Percentiles rank a stretch among this genome's conserved stretches.
Evolutionary conservation across 1,139 yeast genomes (phyloP).

Genomic region (Nematodospora anomalae): DNA sequence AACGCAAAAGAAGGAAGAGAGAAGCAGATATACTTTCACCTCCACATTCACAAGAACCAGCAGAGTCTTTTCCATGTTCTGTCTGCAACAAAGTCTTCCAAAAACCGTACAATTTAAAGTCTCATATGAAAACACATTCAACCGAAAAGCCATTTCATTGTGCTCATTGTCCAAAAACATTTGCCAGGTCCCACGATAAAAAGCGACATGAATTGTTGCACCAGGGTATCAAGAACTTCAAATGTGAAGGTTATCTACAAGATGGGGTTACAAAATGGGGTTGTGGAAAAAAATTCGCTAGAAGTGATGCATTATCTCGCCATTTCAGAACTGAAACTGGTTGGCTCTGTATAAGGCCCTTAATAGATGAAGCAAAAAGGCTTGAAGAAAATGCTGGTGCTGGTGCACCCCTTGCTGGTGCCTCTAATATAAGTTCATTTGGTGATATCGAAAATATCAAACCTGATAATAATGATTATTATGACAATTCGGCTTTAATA

Average conservation of each 20-base stretch:
- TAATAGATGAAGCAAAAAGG: conserved; percentile 50
- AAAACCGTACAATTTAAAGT: conserved; percentile 55
- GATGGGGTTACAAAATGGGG: conserved; percentile 59
- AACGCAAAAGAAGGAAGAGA: conserved; percentile 30
- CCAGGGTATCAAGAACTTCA: conserved; percentile 54
- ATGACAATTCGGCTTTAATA: conserved; percentile 22
- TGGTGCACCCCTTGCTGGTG: conserved; percentile 3
- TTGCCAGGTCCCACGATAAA: conserved; percentile 58
- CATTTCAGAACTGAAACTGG: conserved; percentile 63
- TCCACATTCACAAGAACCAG: conserved; percentile 7
- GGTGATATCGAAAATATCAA: conserved; percentile 2
- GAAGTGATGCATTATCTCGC: conserved; percentile 58
- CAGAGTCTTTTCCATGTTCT: conserved; percentile 38
- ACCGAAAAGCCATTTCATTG: conserved; percentile 56
- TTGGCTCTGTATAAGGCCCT: conserved; percentile 54
- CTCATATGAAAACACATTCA: conserved; percentile 58
- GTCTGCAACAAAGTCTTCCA: conserved; percentile 52
- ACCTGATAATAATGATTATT: conserved; percentile 9
- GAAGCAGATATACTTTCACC: conserved; percentile 8
- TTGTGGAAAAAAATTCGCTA: conserved; percentile 57
- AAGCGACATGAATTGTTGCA: conserved; percentile 57
- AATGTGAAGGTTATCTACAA: conserved; percentile 52
- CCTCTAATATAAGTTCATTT: conserved; percentile 2
- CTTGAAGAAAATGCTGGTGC: conserved; percentile 16
- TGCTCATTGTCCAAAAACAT: conserved; percentile 46